These are phyloP conservation scores for Colletotrichum cordylinicola DNA, from an alignment of 2,329 filamentous ascomycete genomes.

Conservation along the genomic window DNA sequence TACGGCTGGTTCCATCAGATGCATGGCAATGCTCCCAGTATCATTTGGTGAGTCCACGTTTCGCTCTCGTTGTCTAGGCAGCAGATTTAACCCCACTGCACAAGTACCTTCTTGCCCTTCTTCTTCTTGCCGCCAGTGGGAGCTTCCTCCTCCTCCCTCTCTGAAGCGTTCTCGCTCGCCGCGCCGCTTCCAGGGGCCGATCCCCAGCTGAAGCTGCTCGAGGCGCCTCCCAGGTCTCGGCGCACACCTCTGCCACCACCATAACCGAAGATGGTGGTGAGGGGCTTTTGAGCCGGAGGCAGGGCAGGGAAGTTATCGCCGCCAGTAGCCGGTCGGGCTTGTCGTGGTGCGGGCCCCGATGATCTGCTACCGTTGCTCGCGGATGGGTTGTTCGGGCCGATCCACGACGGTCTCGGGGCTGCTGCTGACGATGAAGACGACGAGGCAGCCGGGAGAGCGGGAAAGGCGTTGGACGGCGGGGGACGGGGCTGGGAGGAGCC, in stretches of 20 bases:
- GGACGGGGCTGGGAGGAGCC: conserved; percentile 20
- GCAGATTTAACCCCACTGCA: conserved; percentile 60
- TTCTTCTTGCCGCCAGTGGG: conserved; percentile 44
- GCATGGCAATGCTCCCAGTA: background rate
- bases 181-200: conserved; percentile 30
- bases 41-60: background rate
- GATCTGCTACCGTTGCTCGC: conserved; percentile 8
- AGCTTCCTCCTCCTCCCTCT: conserved; percentile 31
- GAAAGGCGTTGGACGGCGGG: conserved; percentile 45
- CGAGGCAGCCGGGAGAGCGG: conserved; percentile 42
- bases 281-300: conserved; percentile 75
- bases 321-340: conserved; percentile 21
- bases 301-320: conserved; percentile 80
- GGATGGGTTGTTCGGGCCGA: conserved; percentile 25
- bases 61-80: background rate
- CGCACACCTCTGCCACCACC: conserved; percentile 58
- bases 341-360: background rate
- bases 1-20: background rate
- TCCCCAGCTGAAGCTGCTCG: conserved; percentile 62
- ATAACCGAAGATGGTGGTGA: conserved; percentile 67
- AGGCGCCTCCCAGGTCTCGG: conserved; percentile 53
- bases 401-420: conserved; percentile 35
- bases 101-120: conserved; percentile 66
- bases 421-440: conserved; percentile 25
- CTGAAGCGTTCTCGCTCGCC: conserved; percentile 27